Percentiles rank a stretch among this genome's conserved stretches.
phyloP scores from a whole-genome alignment of 1,284 basidiomycete species.

The Rhodotorula glutinis region DNA sequence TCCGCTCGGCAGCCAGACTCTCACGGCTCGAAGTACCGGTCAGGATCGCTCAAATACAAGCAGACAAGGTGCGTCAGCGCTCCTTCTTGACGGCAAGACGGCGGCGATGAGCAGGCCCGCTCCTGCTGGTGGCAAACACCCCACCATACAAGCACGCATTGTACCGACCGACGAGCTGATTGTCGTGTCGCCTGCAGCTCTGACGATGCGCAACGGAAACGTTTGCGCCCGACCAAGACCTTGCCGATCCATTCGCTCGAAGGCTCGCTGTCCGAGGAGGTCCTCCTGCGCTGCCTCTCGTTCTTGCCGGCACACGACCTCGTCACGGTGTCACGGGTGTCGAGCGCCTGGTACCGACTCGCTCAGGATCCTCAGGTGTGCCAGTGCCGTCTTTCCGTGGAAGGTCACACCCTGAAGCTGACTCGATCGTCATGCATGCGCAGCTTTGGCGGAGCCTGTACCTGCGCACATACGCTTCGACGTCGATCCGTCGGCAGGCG shows the following conservation, averaged over 20 bases:
- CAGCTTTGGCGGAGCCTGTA: conserved; percentile 41
- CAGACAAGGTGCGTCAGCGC: conserved; percentile 1
- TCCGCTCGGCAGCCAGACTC: no score
- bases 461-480: conserved; percentile 22
- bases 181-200: no score
- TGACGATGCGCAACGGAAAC: background rate
- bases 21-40: no score
- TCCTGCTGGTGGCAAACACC: no score
- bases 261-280: conserved; percentile 29
- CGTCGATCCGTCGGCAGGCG: conserved; percentile 7
- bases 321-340: conserved; percentile 22
- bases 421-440: background rate
- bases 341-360: conserved; percentile 28
- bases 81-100: no score
- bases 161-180: no score
- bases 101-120: no score
- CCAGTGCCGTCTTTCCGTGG: background rate
- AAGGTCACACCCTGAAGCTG: background rate
- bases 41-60: background rate
- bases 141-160: no score
- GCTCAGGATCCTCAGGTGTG: conserved; percentile 28
- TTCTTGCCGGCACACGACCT: conserved; percentile 31
- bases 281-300: conserved; percentile 32
- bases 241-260: conserved; percentile 23
- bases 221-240: background rate